Evolutionary conservation across 306 rosid species (phyloP).

Genomic region (Ochetophila trinervis): DNA sequence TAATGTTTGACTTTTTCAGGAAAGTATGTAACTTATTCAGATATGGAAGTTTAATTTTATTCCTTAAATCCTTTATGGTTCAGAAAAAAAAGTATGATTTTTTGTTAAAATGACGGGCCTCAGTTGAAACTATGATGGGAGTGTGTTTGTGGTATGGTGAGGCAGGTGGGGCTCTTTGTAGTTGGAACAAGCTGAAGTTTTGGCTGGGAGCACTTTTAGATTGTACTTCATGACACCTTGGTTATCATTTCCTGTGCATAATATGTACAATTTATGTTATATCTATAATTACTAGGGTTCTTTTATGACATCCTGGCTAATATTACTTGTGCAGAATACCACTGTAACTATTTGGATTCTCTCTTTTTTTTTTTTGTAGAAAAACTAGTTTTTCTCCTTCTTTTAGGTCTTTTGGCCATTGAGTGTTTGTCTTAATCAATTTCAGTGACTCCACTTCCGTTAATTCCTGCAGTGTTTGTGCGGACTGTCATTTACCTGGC

Average conservation of each 20-base stretch:
- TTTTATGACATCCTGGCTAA: too few relatives aligned
- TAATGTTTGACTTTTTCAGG: too few relatives aligned
- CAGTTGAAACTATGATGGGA: background rate
- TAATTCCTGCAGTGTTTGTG: constrained; percentile 68
- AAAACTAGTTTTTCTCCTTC: background rate
- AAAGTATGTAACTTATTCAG: too few relatives aligned
- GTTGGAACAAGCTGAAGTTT: background rate
- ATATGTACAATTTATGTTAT: too few relatives aligned
- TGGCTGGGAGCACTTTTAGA: constrained; percentile 1
- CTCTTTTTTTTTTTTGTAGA: background rate
- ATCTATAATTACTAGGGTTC: too few relatives aligned
- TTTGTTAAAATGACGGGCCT: background rate
- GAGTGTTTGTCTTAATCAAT: background rate
- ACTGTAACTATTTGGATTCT: background rate
- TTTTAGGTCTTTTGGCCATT: background rate
- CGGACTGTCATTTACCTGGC: constrained; percentile 98
- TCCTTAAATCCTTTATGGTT: background rate
- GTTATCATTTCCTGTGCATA: too few relatives aligned
- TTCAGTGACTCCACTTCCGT: constrained; percentile 15
- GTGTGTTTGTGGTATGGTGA: too few relatives aligned
- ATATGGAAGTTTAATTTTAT: too few relatives aligned
- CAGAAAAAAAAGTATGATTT: background rate
- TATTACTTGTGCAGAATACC: too few relatives aligned
- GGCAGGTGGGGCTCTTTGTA: background rate
- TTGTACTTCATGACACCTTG: background rate